Evolutionary conservation across 805 yeast genomes (phyloP), one percentile per base, ranked within the genome.

Genomic region (Myxozyma kluyveri): DNA sequence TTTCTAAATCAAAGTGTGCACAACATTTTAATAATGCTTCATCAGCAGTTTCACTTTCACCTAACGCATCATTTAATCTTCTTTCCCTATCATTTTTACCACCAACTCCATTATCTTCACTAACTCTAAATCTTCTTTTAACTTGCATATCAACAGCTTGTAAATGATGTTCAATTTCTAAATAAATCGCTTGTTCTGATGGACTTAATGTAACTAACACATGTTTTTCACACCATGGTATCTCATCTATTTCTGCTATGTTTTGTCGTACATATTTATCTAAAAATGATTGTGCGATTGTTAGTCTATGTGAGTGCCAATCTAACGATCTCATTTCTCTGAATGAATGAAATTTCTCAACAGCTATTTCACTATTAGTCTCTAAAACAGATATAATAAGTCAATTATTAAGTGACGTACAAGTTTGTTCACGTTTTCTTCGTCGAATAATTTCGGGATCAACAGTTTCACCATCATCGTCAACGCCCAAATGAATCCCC

Each of bases 221-320:
- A 12, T 27, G 33, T 3, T 22, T 36, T 24, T 49, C 44, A 6
- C 4, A 12, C 36, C 19, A 10, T 3, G 36, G 17, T 9, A 49
- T 49, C 27, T 49, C 52, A 26, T 49, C 52, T 12, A 49, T 49
- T 17, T 49, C 52, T 10, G 52, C 44, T 10, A 33, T 38, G 23
- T 49, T 49, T 41, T 49, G 52, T 5, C 52, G 37, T 4, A 39
- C 48, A 32, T 29, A 49, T 31, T 42, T 43, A 14, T 36, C 29
- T 3, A 49, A 26, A 24, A 49, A 49, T 5, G 37, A 14, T 26
- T 49, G 52, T 4, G 52, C 52, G 10, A 49, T 19, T 12, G 26
- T 32, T 27, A 43, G 37, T 2, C 52, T 42, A 18, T 44, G 52
- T 6, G 52, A 43, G 21, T 49, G 52, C 52, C 52, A 49, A 22